Evolutionary conservation across 345 rosid species (phyloP).

Genomic region (Eucalyptus virginea): DNA sequence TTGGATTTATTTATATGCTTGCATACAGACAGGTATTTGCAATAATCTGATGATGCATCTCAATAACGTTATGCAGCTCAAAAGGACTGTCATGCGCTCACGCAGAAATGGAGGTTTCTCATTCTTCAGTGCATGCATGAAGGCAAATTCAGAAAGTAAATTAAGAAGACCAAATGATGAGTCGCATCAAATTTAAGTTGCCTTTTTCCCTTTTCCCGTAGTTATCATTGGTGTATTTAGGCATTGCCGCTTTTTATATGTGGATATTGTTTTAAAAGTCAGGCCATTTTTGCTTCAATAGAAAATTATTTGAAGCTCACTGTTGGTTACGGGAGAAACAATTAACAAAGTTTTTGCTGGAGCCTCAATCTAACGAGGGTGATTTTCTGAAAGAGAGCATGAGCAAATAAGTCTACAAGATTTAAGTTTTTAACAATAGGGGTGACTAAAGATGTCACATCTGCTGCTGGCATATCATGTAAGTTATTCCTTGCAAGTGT

Average conservation of each 20-base stretch:
- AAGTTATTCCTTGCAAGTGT: background rate
- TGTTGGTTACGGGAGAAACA: background rate
- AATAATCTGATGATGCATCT: background rate
- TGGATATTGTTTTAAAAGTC: background rate
- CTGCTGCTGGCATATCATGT: background rate
- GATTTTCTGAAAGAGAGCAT: background rate
- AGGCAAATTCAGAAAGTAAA: conserved; percentile 54
- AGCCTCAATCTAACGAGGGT: background rate
- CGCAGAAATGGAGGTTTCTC: conserved; percentile 32
- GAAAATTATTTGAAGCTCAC: background rate
- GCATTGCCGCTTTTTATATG: background rate
- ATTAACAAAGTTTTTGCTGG: background rate
- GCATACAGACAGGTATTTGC: background rate
- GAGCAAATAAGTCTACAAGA: background rate
- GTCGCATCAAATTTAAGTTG: background rate
- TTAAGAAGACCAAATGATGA: conserved; percentile 21
- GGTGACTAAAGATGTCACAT: background rate
- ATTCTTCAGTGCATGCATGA: conserved; percentile 56
- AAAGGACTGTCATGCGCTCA: conserved; percentile 32
- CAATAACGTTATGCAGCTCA: conserved; percentile 21
- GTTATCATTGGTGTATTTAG: conserved; percentile 2
- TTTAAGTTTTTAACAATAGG: background rate
- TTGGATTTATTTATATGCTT: background rate
- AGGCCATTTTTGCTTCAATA: background rate
- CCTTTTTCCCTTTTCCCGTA: background rate